A percentile compares a stretch with the other conserved stretches of the same genome.
phyloP scores from a whole-genome alignment of 768 basidiomycete species.

The Leccinum aurantiacum region DNA sequence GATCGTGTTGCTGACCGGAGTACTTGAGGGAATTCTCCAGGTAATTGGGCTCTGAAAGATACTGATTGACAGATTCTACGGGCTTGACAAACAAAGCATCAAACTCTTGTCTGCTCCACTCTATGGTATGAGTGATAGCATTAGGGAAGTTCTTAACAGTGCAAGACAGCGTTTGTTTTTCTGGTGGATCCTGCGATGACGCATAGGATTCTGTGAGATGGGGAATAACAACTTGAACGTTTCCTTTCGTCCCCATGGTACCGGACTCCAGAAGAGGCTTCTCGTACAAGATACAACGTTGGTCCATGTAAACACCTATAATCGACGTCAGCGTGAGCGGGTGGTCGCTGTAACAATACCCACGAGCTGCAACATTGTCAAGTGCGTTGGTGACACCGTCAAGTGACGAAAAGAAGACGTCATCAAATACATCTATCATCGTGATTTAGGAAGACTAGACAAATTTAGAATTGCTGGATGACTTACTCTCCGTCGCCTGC shows the following conservation, averaged over 20 bases:
- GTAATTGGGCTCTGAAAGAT: conserved; percentile 95
- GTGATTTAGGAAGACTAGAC: conserved; percentile 13
- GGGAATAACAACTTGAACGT: conserved; percentile 93
- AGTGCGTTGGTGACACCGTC: conserved; percentile 97
- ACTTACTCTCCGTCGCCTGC: conserved; percentile 85
- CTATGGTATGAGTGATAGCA: conserved; percentile 95
- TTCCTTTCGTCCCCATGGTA: conserved; percentile 97
- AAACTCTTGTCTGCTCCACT: conserved; percentile 96
- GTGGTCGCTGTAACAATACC: conserved; percentile 29
- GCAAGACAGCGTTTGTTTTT: conserved; percentile 95
- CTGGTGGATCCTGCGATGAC: conserved; percentile 97
- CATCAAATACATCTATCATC: conserved; percentile 74
- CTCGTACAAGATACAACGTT: conserved; percentile 93
- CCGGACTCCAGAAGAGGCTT: conserved; percentile 97
- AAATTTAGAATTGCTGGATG: not conserved
- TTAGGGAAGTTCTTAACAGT: conserved; percentile 99
- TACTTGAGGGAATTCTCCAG: conserved; percentile 88
- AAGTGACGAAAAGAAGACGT: conserved; percentile 81
- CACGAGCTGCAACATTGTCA: conserved; percentile 95
- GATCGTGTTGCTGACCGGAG: conserved; percentile 88
- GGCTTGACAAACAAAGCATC: conserved; percentile 94
- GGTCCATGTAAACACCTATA: conserved; percentile 96
- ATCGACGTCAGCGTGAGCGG: conserved; percentile 4
- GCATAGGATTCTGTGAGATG: conserved; percentile 95
- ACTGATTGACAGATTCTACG: conserved; percentile 89